Conservation (phyloP, 495 filamentous ascomycete genomes). For the Hypoxylon subgilvum region DNA sequence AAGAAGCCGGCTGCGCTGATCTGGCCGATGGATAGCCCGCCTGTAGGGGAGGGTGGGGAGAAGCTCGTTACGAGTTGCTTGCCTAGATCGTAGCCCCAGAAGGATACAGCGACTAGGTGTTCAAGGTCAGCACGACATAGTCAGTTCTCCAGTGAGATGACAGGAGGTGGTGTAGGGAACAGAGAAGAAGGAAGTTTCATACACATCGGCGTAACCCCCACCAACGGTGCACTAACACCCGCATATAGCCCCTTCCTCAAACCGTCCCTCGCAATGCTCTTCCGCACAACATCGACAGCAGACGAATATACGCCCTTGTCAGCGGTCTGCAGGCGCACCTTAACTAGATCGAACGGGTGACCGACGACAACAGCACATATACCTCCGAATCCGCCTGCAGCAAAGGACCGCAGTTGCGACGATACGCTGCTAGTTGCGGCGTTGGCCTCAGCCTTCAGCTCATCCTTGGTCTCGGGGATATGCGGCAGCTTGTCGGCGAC, state of each 20-base stretch:
- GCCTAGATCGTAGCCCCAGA: slow-evolving; percentile 98
- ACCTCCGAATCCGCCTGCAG: slow-evolving; percentile 89
- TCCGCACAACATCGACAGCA: slow-evolving; percentile 89
- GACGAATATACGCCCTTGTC: slow-evolving; percentile 89
- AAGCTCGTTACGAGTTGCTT: slow-evolving; percentile 79
- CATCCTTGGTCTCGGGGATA: slow-evolving; percentile 58
- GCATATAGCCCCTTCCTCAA: slow-evolving; percentile 86
- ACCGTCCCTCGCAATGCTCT: slow-evolving; percentile 86
- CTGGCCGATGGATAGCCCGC: slow-evolving; percentile 78
- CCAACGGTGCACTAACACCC: slow-evolving; percentile 92
- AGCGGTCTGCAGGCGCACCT: slow-evolving; percentile 94
- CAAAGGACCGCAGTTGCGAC: slow-evolving; percentile 73
- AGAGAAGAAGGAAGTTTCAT: slow-evolving; percentile 49
- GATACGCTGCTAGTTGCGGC: slow-evolving; percentile 54
- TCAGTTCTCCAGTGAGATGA: too few relatives aligned
- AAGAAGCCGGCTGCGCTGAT: slow-evolving; percentile 95
- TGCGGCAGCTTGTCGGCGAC: slow-evolving; percentile 56
- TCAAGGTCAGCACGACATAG: too few relatives aligned
- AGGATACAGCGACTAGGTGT: slow-evolving; percentile 86
- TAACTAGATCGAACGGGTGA: slow-evolving; percentile 97
- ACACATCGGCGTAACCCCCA: slow-evolving; percentile 99
- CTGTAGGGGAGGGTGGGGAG: slow-evolving; percentile 68
- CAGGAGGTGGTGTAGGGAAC: neutral
- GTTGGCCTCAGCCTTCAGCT: slow-evolving; percentile 58
- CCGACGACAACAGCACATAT: slow-evolving; percentile 91